Conservation (phyloP, 768 basidiomycete genomes). For the Leucogyrophana mollusca region DNA sequence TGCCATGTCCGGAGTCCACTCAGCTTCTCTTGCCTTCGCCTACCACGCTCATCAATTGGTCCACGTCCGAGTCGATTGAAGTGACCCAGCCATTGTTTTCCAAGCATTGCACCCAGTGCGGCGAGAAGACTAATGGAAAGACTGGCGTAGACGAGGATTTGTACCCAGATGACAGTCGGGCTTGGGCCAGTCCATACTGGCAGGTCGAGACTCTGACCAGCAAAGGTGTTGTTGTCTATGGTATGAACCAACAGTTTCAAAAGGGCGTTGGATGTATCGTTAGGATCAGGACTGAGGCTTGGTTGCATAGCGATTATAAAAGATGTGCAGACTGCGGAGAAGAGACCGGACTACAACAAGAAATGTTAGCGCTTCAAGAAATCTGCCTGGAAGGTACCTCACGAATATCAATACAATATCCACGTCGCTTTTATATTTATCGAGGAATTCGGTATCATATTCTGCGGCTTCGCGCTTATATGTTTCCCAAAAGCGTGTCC, state of each 20-base stretch:
- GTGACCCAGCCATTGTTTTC: conserved; percentile 14
- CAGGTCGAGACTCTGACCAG: background rate
- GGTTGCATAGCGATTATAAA: conserved; percentile 39
- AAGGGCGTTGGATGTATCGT: conserved; percentile 22
- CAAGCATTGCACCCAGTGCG: conserved; percentile 18
- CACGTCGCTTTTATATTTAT: conserved; percentile 15
- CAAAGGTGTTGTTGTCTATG: conserved; percentile 10
- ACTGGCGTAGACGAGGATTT: conserved; percentile 19
- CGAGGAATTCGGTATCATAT: conserved; percentile 15
- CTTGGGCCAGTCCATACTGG: conserved; percentile 19
- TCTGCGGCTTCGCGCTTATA: conserved; percentile 13
- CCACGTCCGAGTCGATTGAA: conserved; percentile 11
- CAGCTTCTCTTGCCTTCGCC: conserved; percentile 10
- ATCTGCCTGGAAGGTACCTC: background rate
- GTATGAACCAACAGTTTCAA: conserved; percentile 18
- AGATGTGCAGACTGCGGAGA: conserved; percentile 37
- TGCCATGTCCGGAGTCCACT: conserved; percentile 10
- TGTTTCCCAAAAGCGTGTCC: conserved; percentile 9
- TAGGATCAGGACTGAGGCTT: conserved; percentile 28
- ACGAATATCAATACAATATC: conserved; percentile 23
- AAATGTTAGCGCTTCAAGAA: background rate
- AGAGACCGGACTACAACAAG: conserved; percentile 39
- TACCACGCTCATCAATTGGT: conserved; percentile 13
- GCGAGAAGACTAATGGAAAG: conserved; percentile 18
- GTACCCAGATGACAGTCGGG: conserved; percentile 11